These are phyloP conservation scores for Trichophyton verrucosum DNA, from an alignment of 2,329 filamentous ascomycete genomes.

Conservation along the genomic window DNA sequence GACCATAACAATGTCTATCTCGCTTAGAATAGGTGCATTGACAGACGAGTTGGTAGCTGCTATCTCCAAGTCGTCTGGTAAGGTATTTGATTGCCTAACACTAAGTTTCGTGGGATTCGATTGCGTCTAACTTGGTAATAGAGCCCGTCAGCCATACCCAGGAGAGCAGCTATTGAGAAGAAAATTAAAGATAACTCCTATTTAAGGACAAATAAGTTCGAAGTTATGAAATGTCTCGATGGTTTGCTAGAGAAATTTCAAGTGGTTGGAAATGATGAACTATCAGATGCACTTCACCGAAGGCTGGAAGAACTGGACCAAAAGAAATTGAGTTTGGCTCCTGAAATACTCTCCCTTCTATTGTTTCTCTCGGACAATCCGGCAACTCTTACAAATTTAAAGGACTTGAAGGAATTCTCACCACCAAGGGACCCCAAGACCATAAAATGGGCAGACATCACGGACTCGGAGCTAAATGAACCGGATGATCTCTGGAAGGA, in stretches of 20 bases:
- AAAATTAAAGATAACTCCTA: constrained; percentile 35
- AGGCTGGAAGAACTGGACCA: constrained; percentile 49
- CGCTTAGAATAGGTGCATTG: constrained; percentile 51
- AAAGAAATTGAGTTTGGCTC: constrained; percentile 52
- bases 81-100: constrained; percentile 30
- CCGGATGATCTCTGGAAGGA: constrained; percentile 32
- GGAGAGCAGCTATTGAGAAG: constrained; percentile 24
- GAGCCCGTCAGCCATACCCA: constrained; percentile 19
- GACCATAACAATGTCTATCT: constrained; percentile 51
- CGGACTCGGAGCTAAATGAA: constrained; percentile 58
- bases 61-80: constrained; percentile 43
- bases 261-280: constrained; percentile 62
- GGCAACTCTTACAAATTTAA: constrained; percentile 53
- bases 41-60: constrained; percentile 59
- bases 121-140: constrained; percentile 12
- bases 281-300: constrained; percentile 56
- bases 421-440: constrained; percentile 35
- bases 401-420: constrained; percentile 47
- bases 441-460: constrained; percentile 68
- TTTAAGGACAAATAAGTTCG: constrained; percentile 62
- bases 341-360: constrained; percentile 67
- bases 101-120: background rate
- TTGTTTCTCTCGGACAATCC: constrained; percentile 74
- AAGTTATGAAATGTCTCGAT: constrained; percentile 51
- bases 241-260: constrained; percentile 79